Conservation (phyloP, 2,329 filamentous ascomycete genomes). For the Metarhizium brunneum region DNA sequence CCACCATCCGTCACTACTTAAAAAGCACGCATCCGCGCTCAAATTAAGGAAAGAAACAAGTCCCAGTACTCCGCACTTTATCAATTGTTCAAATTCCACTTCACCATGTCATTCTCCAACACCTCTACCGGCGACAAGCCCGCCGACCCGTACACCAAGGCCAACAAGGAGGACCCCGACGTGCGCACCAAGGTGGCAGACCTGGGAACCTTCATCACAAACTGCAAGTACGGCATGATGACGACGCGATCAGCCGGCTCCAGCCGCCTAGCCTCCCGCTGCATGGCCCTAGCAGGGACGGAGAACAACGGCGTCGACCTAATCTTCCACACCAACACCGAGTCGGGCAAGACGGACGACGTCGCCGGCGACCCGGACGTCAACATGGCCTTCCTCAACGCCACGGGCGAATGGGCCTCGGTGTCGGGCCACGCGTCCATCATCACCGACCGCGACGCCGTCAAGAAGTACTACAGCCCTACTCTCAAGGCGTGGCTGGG, state of each 20-base stretch:
- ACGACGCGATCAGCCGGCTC: constrained; percentile 61
- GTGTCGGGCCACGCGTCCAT: constrained; percentile 65
- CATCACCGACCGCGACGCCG: constrained; percentile 56
- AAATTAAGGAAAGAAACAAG: background rate
- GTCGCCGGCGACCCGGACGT: constrained; percentile 61
- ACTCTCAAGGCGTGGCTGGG: constrained; percentile 77
- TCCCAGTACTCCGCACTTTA: no score
- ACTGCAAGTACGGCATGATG: constrained; percentile 81
- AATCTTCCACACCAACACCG: constrained; percentile 86
- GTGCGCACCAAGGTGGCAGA: constrained; percentile 70
- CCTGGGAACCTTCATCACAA: constrained; percentile 59
- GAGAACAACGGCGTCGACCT: constrained; percentile 72
- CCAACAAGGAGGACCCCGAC: constrained; percentile 52
- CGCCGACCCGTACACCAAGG: constrained; percentile 72
- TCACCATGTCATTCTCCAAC: constrained; percentile 38
- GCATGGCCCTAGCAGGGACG: constrained; percentile 79
- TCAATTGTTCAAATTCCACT: background rate
- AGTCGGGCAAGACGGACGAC: constrained; percentile 81
- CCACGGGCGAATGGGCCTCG: constrained; percentile 75
- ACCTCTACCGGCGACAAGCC: constrained; percentile 51
- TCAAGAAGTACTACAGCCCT: constrained; percentile 68
- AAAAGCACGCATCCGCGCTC: background rate
- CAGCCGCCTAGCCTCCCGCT: constrained; percentile 65
- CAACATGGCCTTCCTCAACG: constrained; percentile 74
- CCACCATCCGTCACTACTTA: background rate